A percentile compares a stretch with the other conserved stretches of the same genome.
Evolutionary conservation across 441 rosid genomes (phyloP).

Genomic region (Eutrema salsugineum): DNA sequence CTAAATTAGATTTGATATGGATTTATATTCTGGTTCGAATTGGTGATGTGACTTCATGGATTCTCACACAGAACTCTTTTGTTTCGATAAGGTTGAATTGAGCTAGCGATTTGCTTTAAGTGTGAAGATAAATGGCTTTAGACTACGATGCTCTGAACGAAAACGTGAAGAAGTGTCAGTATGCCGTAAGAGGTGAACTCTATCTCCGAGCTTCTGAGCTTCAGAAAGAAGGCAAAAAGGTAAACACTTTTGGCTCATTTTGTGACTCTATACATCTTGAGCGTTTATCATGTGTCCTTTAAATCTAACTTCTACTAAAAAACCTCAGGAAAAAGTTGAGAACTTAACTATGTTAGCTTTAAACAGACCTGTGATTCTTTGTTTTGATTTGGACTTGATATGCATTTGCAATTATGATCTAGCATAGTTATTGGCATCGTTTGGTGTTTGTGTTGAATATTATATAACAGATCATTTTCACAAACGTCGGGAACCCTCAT

Average conservation of each 20-base stretch:
- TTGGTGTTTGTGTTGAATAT: not conserved
- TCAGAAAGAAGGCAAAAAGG: slow-evolving; percentile 98
- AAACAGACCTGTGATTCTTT: not conserved
- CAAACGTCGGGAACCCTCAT: slow-evolving; percentile 98
- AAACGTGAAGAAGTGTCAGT: slow-evolving; percentile 92
- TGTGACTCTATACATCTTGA: not conserved
- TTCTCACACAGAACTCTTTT: not conserved
- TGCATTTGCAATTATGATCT: not conserved
- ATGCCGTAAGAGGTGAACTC: slow-evolving; percentile 94
- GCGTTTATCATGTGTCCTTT: not conserved
- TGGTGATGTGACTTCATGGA: not conserved
- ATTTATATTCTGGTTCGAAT: not conserved
- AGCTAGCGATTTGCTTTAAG: not conserved
- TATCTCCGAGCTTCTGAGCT: slow-evolving; percentile 99
- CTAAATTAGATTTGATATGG: not conserved
- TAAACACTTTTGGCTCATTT: slow-evolving; percentile 15
- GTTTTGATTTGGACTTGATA: slow-evolving; percentile 1
- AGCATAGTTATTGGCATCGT: not conserved
- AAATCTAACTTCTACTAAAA: not conserved
- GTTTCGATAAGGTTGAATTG: slow-evolving; percentile 8
- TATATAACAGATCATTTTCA: slow-evolving; percentile 74
- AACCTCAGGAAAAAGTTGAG: not conserved
- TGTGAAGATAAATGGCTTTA: slow-evolving; percentile 53
- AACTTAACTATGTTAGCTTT: not conserved
- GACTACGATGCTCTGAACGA: slow-evolving; percentile 77